Conservation (phyloP, 176 grass and related monocot genomes). For the Luzula sylvatica region DNA sequence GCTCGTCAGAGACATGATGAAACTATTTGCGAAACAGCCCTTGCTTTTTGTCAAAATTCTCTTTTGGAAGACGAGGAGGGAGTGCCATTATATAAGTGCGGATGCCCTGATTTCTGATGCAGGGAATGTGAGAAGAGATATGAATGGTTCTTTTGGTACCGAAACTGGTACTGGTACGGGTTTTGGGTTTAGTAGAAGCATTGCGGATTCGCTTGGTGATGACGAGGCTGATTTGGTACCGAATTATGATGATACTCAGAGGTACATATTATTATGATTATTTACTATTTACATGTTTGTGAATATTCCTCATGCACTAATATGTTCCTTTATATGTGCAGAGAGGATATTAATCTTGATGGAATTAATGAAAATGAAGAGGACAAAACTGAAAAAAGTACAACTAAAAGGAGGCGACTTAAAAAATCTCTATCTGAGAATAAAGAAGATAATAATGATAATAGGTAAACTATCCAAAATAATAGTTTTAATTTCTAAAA, state of each 20-base stretch:
- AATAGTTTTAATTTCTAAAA: too few relatives aligned
- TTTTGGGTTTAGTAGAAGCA: constrained; percentile 42
- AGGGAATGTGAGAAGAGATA: constrained; percentile 34
- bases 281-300: too few relatives aligned
- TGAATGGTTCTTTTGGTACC: constrained; percentile 23
- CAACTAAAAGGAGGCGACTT: constrained; percentile 32
- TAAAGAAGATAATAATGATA: constrained; percentile 38
- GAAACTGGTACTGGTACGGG: constrained; percentile 18
- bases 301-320: too few relatives aligned
- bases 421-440: constrained; percentile 27
- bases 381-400: constrained; percentile 26
- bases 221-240: constrained; percentile 80
- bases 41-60: constrained; percentile 87
- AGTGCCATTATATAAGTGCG: constrained; percentile 77
- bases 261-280: constrained; percentile 33
- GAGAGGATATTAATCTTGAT: constrained; percentile 50
- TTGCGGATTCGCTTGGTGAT: constrained; percentile 96
- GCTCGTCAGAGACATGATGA: constrained; percentile 81
- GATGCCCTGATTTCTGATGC: constrained; percentile 50
- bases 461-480: constrained; percentile 35
- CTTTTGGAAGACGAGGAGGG: constrained; percentile 91
- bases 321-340: too few relatives aligned
- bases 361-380: constrained; percentile 28
- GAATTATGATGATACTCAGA: constrained; percentile 36
- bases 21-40: constrained; percentile 66